These are phyloP conservation scores for Desmodesmus armatus DNA, from an alignment of 139 green algal species.

Conservation along the genomic window DNA sequence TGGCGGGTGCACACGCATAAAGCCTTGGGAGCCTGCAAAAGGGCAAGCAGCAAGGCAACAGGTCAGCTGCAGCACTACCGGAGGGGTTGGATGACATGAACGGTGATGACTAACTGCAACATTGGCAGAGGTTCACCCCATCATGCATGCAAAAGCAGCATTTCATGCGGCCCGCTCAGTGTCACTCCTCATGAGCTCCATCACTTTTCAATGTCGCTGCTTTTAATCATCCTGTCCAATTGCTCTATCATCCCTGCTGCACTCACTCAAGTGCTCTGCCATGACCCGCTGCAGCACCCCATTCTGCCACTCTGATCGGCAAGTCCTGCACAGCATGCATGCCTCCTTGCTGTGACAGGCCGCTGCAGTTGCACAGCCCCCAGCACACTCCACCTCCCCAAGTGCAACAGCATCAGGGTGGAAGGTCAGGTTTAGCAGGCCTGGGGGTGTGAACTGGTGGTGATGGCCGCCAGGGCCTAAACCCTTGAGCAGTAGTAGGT, in stretches of 20 bases:
- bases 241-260: background rate
- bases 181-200: background rate
- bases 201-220: background rate
- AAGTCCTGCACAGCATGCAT: background rate
- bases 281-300: background rate
- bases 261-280: background rate
- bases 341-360: background rate
- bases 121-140: background rate
- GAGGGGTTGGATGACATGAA: background rate
- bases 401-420: background rate
- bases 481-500: background rate
- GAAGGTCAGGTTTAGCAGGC: background rate
- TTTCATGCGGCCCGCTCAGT: background rate
- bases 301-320: background rate
- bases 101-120: background rate
- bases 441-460: background rate
- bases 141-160: too few relatives aligned
- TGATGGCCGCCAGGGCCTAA: background rate
- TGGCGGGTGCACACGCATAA: slow-evolving; percentile 4
- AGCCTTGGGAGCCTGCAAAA: too few relatives aligned
- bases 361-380: background rate
- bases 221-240: background rate
- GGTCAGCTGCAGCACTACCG: too few relatives aligned
- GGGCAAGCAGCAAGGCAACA: too few relatives aligned
- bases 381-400: background rate